A percentile compares a stretch with the other conserved stretches of the same genome.
These are phyloP conservation scores for Solanum stenotomum DNA, from an alignment of 257 asterid genomes.

Conservation along the genomic window DNA sequence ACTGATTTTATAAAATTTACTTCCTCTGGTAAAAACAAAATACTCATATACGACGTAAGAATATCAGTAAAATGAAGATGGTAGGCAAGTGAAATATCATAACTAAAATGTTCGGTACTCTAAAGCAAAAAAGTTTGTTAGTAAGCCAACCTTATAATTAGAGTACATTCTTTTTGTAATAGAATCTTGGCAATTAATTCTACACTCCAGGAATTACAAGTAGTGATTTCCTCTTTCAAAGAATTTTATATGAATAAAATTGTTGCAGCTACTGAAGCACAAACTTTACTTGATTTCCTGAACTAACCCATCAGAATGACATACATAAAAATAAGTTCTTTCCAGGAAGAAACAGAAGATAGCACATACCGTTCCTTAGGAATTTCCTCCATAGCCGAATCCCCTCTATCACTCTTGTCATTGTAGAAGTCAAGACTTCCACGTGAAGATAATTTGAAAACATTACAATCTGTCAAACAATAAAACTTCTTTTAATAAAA, in stretches of 20 bases:
- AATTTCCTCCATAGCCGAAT: not conserved
- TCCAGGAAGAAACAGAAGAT: not conserved
- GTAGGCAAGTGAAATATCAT: not conserved
- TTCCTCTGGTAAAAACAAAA: not conserved
- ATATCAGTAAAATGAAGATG: conserved; percentile 1
- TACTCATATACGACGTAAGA: not conserved
- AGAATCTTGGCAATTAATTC: not conserved
- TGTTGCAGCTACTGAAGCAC: not conserved
- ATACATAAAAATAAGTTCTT: not conserved
- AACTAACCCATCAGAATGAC: not conserved
- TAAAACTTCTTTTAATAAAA: not conserved
- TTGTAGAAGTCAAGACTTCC: not conserved
- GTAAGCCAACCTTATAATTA: not conserved
- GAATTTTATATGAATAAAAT: not conserved
- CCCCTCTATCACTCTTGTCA: not conserved
- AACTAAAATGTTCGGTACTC: not conserved
- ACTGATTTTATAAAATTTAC: not conserved
- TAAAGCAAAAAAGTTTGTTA: not conserved
- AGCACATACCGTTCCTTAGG: not conserved
- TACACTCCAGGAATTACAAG: not conserved
- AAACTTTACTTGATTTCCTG: not conserved
- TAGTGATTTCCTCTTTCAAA: not conserved
- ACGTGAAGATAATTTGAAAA: not conserved
- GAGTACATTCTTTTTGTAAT: not conserved
- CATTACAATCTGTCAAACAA: not conserved